Base-by-base conservation (phyloP, 148 eudicot genomes). In the Linanthus parryae region DNA sequence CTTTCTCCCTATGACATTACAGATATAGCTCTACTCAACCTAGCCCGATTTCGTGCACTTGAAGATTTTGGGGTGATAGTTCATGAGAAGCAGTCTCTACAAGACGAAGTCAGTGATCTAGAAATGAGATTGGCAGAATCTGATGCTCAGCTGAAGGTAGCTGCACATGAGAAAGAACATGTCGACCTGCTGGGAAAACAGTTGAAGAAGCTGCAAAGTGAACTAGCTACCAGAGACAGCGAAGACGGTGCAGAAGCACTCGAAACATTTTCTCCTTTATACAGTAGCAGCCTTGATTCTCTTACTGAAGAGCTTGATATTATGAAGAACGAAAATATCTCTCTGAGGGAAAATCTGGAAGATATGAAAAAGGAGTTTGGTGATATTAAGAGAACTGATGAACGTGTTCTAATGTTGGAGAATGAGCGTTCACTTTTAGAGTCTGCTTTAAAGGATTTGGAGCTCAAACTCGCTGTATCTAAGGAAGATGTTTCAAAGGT, bases 11-110 rank as follows among this genome's bases (percentile, higher is more conserved):
- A 38, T 61, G 65, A 14, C 38, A 44, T 68, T 35, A 38, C 58
- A 92, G 98, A 92, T 80, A 70, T 92, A 24, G 69, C 81, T 54
- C 90, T 87, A 40, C 90, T 87, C 44, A 87, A 92, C 73, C 81
- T 82, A 73, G 98, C 96, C 67, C 87, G 98, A 21, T 44, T 77
- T 42, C 81, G 60, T 62, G 94, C 94, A 30, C 81, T 87, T 64
- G 79, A 87, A 63, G 79, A 92, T 62, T 74, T 87, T 48, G 81
- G 82, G 39, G 79, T 62, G 44, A 72, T 87, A 54, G 57, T 79
- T 46, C 52, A 63, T 27, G 98, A 92, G 73, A 92, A 87, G 63
- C 74, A 79, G 66, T 70, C 78, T 40, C 66, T 92, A 54, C 96
- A 87, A 69, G 75, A 75, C 54, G 88, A 87, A 57, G 79, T 87